These are phyloP conservation scores for Spongispora temasekensis DNA, from an alignment of 1,284 basidiomycete species.

Conservation along the genomic window DNA sequence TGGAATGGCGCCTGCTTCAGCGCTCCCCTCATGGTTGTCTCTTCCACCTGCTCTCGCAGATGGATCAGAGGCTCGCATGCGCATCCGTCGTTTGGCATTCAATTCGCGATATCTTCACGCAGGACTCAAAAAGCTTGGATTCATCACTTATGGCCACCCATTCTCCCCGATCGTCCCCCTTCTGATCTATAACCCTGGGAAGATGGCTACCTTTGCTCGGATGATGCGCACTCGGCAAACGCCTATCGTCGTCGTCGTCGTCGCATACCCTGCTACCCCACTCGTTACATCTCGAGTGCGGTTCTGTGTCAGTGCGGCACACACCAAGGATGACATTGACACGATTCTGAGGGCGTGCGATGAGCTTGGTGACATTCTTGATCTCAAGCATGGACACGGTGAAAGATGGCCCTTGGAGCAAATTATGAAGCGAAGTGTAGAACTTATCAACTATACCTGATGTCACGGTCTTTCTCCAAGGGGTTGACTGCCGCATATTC, in stretches of 20 bases:
- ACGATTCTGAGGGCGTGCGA: constrained; percentile 85
- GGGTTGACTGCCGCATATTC: constrained; percentile 2
- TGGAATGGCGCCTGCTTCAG: constrained; percentile 64
- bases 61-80: constrained; percentile 80
- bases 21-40: constrained; percentile 70
- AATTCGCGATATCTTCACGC: constrained; percentile 91
- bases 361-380: constrained; percentile 87
- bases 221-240: constrained; percentile 85
- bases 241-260: constrained; percentile 87
- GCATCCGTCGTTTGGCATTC: constrained; percentile 90
- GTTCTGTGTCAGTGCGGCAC: constrained; percentile 93
- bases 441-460: constrained; percentile 59
- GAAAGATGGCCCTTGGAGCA: constrained; percentile 86
- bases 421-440: constrained; percentile 73
- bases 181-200: constrained; percentile 91
- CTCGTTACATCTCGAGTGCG: constrained; percentile 88
- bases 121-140: constrained; percentile 90
- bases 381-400: constrained; percentile 77
- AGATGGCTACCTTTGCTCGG: constrained; percentile 86
- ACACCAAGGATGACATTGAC: constrained; percentile 98
- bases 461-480: too few relatives aligned
- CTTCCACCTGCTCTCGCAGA: constrained; percentile 73
- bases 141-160: constrained; percentile 93
- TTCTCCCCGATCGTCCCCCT: constrained; percentile 95
- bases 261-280: constrained; percentile 92